A percentile compares a stretch with the other conserved stretches of the same genome.
Conservation (phyloP, 2,329 filamentous ascomycete genomes). For the Cladorrhinum sp. region DNA sequence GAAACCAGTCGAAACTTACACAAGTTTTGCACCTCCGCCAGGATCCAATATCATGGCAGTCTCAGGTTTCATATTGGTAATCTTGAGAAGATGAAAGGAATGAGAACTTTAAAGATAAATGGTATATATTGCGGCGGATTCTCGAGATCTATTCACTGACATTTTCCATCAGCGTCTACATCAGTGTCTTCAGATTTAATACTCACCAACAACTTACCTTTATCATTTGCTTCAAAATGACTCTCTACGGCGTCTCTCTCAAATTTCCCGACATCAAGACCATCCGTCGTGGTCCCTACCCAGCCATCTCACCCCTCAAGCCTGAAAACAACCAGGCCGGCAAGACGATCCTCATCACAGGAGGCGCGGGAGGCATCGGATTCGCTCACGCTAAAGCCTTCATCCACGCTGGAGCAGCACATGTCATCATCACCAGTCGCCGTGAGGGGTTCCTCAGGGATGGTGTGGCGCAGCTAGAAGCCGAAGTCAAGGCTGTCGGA, state of each 20-base stretch:
- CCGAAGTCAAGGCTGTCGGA: slow-evolving; percentile 3
- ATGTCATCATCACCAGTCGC: slow-evolving; percentile 35
- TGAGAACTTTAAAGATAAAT: background rate
- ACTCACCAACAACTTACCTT: background rate
- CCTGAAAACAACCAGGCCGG: slow-evolving; percentile 41
- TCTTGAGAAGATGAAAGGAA: background rate
- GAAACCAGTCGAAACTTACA: too few species aligned
- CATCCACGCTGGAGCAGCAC: slow-evolving; percentile 35
- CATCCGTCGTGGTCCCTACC: slow-evolving; percentile 36
- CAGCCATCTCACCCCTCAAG: slow-evolving; percentile 35
- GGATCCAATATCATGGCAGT: too few species aligned
- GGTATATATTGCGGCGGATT: background rate
- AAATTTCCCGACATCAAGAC: slow-evolving; percentile 29
- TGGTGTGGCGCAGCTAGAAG: slow-evolving; percentile 15
- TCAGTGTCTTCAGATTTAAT: background rate
- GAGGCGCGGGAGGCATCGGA: slow-evolving; percentile 64
- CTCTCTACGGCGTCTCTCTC: background rate
- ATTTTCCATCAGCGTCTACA: background rate
- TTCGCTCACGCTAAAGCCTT: slow-evolving; percentile 61
- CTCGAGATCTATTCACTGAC: background rate
- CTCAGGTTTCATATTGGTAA: too few species aligned
- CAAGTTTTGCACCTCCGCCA: too few species aligned
- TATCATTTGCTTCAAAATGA: slow-evolving; percentile 3
- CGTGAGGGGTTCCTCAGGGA: slow-evolving; percentile 23
- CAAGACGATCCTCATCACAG: slow-evolving; percentile 62